A percentile compares a stretch with the other conserved stretches of the same genome.
These are phyloP conservation scores for Tetrahymena borealis DNA, from an alignment of 73 alveolate species.

Conservation along the genomic window DNA sequence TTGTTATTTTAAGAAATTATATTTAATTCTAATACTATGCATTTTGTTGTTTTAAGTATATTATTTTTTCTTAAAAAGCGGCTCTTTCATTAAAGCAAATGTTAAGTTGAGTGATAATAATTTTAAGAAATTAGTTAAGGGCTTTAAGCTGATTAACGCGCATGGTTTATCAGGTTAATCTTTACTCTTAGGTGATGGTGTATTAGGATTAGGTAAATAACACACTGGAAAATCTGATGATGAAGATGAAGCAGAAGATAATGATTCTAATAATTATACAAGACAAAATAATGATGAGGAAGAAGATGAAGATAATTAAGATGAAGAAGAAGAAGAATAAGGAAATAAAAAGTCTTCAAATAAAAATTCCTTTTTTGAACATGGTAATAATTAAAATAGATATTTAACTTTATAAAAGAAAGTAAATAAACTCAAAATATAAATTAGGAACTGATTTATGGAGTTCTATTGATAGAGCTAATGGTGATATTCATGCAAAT, in stretches of 20 bases:
- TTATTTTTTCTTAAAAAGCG: neutral
- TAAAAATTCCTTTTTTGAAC: neutral
- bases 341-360: neutral
- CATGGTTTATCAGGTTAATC: neutral
- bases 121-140: neutral
- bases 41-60: neutral
- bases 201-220: neutral
- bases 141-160: neutral
- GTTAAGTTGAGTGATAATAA: neutral
- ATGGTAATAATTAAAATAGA: neutral
- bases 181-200: neutral
- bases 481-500: neutral
- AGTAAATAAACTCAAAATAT: neutral
- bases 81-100: neutral
- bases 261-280: neutral
- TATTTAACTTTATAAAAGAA: neutral
- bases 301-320: neutral
- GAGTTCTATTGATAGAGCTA: neutral
- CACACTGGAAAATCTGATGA: neutral
- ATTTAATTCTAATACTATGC: neutral
- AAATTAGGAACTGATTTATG: neutral
- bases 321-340: neutral
- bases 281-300: neutral
- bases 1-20: neutral
- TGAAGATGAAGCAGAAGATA: neutral